phyloP scores from a whole-genome alignment of 805 yeast species.

The Lipomyces yamadae region DNA sequence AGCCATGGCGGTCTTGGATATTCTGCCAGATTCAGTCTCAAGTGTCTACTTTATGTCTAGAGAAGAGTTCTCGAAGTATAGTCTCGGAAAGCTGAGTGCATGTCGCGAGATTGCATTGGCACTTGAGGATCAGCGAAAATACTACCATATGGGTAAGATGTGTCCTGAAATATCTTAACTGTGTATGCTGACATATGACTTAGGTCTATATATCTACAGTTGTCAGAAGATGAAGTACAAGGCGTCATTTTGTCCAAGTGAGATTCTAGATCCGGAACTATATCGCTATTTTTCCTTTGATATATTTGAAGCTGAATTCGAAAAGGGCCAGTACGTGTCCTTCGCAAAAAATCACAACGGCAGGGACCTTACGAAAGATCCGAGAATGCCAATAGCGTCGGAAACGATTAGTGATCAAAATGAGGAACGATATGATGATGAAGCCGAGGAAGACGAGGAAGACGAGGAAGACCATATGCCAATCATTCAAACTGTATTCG shows the following conservation, averaged over 20 bases:
- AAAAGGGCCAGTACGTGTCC: constrained; percentile 30
- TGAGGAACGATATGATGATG: constrained; percentile 1
- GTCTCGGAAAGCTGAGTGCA: constrained; percentile 79
- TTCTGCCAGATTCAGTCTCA: constrained; percentile 75
- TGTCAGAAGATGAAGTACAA: constrained; percentile 85
- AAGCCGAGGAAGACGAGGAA: constrained; percentile 18
- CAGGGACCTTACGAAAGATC: constrained; percentile 40
- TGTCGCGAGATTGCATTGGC: constrained; percentile 68
- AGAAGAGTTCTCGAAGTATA: constrained; percentile 69
- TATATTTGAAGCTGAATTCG: constrained; percentile 25
- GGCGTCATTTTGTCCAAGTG: constrained; percentile 56
- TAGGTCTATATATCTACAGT: constrained; percentile 72
- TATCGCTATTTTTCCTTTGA: constrained; percentile 24
- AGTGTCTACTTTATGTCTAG: constrained; percentile 90
- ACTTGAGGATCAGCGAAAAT: constrained; percentile 53
- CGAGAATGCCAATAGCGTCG: not conserved
- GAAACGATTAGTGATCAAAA: not conserved
- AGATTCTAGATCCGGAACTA: constrained; percentile 44
- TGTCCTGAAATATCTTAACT: not conserved
- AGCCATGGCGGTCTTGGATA: constrained; percentile 77
- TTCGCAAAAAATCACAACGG: constrained; percentile 15
- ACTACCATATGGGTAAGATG: constrained; percentile 64
- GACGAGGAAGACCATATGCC: constrained; percentile 13
- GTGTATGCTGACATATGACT: not conserved
- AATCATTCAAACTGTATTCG: constrained; percentile 11